Percentiles rank a stretch among this genome's conserved stretches.
Evolutionary conservation across 2,329 filamentous ascomycete genomes (phyloP).

Genomic region (Penicillium rolfsii): DNA sequence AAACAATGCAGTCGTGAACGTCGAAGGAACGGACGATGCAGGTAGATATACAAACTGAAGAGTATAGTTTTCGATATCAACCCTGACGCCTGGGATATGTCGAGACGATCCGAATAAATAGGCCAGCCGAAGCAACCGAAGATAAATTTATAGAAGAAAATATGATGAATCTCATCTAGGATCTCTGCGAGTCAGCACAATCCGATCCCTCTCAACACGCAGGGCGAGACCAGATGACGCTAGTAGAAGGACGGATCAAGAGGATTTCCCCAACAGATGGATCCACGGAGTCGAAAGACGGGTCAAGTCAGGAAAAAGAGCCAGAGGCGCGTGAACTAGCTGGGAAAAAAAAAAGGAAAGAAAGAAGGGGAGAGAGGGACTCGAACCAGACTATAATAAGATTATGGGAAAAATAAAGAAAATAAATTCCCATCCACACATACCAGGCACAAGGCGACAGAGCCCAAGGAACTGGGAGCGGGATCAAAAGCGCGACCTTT

Average conservation of each 20-base stretch:
- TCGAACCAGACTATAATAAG: background rate
- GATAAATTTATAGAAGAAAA: conserved; percentile 1
- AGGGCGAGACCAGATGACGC: conserved; percentile 16
- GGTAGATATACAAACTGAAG: conserved; percentile 3
- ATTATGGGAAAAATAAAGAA: background rate
- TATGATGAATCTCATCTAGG: conserved; percentile 25
- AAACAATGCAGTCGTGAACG: background rate
- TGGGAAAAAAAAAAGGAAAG: conserved; percentile 8
- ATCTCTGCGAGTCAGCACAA: background rate
- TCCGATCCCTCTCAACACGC: background rate
- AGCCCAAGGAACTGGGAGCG: background rate
- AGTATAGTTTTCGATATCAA: background rate
- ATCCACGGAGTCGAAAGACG: background rate
- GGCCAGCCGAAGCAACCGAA: background rate
- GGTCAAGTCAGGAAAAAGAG: background rate
- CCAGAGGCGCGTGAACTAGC: conserved; percentile 1
- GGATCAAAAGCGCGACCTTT: conserved; percentile 7
- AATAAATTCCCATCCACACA: background rate
- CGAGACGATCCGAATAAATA: background rate
- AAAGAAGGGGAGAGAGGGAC: background rate
- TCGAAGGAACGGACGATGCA: background rate
- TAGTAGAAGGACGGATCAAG: conserved; percentile 10
- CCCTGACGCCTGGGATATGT: background rate
- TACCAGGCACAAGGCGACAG: conserved; percentile 5
- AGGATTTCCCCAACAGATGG: background rate